These are phyloP conservation scores for Psidium guajava DNA, from an alignment of 345 rosid species.

Conservation along the genomic window DNA sequence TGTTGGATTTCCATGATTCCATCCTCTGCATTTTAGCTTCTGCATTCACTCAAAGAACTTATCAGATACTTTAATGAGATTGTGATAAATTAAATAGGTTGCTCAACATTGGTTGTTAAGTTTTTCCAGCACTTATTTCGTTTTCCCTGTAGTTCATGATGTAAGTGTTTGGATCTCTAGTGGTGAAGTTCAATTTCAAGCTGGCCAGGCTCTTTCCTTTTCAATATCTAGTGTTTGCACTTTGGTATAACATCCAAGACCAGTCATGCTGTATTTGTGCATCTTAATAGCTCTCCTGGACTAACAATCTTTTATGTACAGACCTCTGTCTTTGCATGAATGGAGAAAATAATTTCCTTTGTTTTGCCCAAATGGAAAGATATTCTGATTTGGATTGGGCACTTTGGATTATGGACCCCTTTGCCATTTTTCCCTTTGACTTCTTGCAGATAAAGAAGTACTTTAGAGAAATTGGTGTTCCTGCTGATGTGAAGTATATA, in stretches of 20 bases:
- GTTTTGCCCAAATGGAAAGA: not conserved
- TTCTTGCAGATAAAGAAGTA: conserved; percentile 55
- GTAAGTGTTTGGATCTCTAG: not conserved
- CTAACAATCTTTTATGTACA: not conserved
- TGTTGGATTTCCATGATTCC: not conserved
- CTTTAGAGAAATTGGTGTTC: conserved; percentile 55
- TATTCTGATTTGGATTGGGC: not conserved
- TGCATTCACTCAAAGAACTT: not conserved
- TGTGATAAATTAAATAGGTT: not conserved
- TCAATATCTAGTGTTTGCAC: not conserved
- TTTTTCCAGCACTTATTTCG: not conserved
- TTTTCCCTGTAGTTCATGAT: not conserved
- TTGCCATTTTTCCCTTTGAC: not conserved
- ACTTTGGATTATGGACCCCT: not conserved
- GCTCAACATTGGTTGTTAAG: not conserved
- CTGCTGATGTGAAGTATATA: conserved; percentile 82
- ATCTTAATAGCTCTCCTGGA: not conserved
- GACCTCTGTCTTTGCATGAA: not conserved
- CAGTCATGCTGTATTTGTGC: not conserved
- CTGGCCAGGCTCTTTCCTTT: not conserved
- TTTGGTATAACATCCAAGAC: not conserved
- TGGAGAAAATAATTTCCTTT: not conserved
- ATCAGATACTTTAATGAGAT: not conserved
- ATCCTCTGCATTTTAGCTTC: not conserved
- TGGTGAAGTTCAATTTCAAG: not conserved